Percentiles rank a stretch among this genome's conserved stretches.
Evolutionary conservation across 1,284 basidiomycete species (phyloP).

Genomic region (Pyrrhoderma lamaoense): DNA sequence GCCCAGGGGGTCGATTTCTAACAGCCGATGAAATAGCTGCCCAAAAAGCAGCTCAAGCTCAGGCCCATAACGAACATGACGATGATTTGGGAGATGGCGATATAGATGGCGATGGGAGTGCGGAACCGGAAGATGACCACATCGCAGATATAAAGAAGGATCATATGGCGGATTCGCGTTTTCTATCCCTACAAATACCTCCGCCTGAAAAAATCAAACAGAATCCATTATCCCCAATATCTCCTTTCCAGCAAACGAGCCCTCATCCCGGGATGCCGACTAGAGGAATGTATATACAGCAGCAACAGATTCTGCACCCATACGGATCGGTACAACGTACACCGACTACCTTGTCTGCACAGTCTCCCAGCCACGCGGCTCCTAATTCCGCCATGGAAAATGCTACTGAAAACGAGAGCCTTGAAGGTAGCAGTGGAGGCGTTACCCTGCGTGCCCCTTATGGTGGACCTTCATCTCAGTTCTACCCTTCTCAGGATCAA

Average conservation of each 20-base stretch:
- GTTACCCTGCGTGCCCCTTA: constrained; percentile 17
- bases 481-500: neutral
- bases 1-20: constrained; percentile 93
- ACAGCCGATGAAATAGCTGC: constrained; percentile 90
- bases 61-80: constrained; percentile 30
- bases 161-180: constrained; percentile 1
- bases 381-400: constrained; percentile 11
- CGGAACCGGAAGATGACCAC: neutral
- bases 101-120: neutral
- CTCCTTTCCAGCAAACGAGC: neutral
- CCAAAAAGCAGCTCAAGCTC: constrained; percentile 44
- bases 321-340: too few relatives aligned
- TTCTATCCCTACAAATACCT: constrained; percentile 9
- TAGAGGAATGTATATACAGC: too few relatives aligned
- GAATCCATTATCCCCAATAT: constrained; percentile 14
- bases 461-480: neutral
- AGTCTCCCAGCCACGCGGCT: constrained; percentile 18
- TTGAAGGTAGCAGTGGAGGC: neutral
- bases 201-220: constrained; percentile 19
- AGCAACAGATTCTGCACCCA: too few relatives aligned
- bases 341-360: constrained; percentile 17
- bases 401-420: constrained; percentile 3
- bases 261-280: constrained; percentile 13
- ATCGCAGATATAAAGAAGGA: neutral
- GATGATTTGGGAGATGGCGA: neutral